phyloP scores from a whole-genome alignment of 257 asterid species.

The Forsythia viridissima region DNA sequence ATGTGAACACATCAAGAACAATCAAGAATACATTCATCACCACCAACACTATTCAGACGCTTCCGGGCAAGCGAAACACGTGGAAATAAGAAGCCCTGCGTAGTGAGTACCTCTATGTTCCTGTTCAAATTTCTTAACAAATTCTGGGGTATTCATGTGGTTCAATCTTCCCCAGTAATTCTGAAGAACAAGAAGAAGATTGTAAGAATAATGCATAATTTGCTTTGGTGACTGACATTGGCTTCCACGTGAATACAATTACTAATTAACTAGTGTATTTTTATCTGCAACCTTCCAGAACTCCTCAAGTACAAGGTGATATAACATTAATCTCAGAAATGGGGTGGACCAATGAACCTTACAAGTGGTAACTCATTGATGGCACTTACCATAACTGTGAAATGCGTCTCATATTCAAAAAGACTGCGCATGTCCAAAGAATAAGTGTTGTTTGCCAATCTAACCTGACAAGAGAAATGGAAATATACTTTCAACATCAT shows the following conservation, averaged over 20 bases:
- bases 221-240: no score
- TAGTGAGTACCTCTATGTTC: constrained; percentile 70
- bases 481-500: constrained; percentile 19
- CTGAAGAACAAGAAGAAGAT: constrained; percentile 39
- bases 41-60: neutral
- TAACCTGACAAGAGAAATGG: constrained; percentile 57
- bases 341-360: constrained; percentile 7
- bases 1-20: constrained; percentile 12
- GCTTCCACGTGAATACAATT: no score
- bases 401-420: constrained; percentile 92
- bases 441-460: constrained; percentile 86
- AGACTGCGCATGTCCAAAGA: constrained; percentile 77
- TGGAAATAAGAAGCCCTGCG: constrained; percentile 19
- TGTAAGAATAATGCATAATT: constrained; percentile 14
- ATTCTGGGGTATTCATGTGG: constrained; percentile 75
- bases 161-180: constrained; percentile 87
- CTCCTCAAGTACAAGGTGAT: neutral
- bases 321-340: constrained; percentile 2
- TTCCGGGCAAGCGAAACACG: constrained; percentile 16
- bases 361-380: neutral
- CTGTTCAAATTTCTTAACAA: constrained; percentile 77
- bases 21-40: neutral
- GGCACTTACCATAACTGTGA: constrained; percentile 88
- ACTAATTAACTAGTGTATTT: constrained; percentile 1
- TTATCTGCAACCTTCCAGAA: neutral